These are phyloP conservation scores for Trichoderma citrinoviride DNA, from an alignment of 2,329 filamentous ascomycete genomes.

Conservation along the genomic window DNA sequence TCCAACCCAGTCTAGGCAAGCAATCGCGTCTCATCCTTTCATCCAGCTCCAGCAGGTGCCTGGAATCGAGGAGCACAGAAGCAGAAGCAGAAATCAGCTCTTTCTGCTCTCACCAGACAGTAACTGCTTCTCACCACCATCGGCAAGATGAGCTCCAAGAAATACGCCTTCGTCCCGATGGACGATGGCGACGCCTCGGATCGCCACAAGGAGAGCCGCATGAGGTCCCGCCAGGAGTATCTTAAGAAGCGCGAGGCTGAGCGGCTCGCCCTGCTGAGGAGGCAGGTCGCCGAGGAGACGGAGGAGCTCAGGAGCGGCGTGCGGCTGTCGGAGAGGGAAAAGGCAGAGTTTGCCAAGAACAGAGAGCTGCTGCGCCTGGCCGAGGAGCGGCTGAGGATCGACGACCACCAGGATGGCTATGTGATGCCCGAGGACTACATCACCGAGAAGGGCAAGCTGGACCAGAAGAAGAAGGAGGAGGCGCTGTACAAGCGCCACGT, in stretches of 20 bases:
- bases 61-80: neutral
- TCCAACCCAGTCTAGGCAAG: neutral
- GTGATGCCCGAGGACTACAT: conserved; percentile 93
- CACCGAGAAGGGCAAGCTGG: conserved; percentile 86
- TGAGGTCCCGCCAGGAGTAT: conserved; percentile 87
- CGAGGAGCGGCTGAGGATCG: conserved; percentile 81
- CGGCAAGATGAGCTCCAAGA: conserved; percentile 52
- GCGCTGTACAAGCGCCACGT: conserved; percentile 88
- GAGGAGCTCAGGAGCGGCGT: conserved; percentile 76
- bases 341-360: conserved; percentile 85
- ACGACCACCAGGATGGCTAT: conserved; percentile 91
- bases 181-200: conserved; percentile 52
- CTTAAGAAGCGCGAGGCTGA: conserved; percentile 89
- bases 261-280: conserved; percentile 77
- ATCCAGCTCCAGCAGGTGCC: neutral
- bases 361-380: conserved; percentile 76
- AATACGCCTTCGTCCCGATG: conserved; percentile 67
- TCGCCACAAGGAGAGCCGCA: conserved; percentile 47
- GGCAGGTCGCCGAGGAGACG: conserved; percentile 86
- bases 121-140: neutral
- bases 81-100: neutral
- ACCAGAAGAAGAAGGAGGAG: conserved; percentile 82
- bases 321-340: conserved; percentile 72
- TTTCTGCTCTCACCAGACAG: neutral
- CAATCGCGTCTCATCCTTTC: conserved; percentile 15